A percentile compares a stretch with the other conserved stretches of the same genome.
Conservation (phyloP, 2,329 filamentous ascomycete species). For the Stagonosporopsis vannaccii region DNA sequence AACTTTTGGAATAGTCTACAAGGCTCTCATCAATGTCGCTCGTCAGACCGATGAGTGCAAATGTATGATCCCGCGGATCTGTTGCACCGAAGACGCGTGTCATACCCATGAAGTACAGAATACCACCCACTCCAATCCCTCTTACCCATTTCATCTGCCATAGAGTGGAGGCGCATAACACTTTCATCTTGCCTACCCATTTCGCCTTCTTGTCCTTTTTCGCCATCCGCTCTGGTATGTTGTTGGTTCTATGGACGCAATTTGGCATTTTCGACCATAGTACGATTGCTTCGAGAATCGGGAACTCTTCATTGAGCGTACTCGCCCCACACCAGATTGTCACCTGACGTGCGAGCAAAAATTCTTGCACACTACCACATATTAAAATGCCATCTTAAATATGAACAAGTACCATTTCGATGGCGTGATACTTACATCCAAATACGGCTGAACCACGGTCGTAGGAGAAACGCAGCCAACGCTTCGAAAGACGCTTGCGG, state of each 20-base stretch:
- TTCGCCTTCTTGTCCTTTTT: not conserved
- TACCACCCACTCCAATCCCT: not conserved
- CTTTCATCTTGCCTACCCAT: not conserved
- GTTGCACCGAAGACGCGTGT: constrained; percentile 8
- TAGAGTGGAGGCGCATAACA: not conserved
- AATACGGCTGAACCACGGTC: constrained; percentile 16
- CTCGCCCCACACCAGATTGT: not conserved
- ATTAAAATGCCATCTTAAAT: not conserved
- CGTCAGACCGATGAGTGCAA: constrained; percentile 11
- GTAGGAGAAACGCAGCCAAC: constrained; percentile 5
- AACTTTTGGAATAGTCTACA: not conserved
- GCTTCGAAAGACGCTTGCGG: constrained; percentile 1
- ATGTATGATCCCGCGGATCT: constrained; percentile 11
- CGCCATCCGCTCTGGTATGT: not conserved
- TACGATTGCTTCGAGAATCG: not conserved
- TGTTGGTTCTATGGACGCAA: not conserved
- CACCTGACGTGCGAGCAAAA: not conserved
- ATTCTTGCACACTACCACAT: not conserved
- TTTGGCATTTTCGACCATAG: not conserved
- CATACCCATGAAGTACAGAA: not conserved
- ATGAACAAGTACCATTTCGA: too few relatives aligned
- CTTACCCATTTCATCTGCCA: not conserved
- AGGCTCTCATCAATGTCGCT: not conserved
- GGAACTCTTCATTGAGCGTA: constrained; percentile 1
- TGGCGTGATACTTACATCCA: constrained; percentile 11